Evolutionary conservation across 108 stramenopile genomes (phyloP).

Genomic region (Discostella pseudostelligera): DNA sequence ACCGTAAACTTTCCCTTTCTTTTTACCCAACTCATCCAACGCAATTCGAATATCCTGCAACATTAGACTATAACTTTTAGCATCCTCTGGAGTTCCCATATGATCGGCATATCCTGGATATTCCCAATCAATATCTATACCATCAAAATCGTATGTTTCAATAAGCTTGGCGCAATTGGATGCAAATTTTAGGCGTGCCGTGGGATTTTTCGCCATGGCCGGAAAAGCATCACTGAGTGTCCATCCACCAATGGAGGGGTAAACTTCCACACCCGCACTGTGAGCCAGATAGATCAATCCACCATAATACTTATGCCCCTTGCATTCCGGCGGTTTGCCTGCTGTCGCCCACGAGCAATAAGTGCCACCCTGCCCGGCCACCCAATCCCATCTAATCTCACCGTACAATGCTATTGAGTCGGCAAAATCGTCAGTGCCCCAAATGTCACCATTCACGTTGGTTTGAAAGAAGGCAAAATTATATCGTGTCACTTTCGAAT

Average conservation of each 20-base stretch:
- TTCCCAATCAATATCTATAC: slow-evolving; percentile 43
- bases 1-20: slow-evolving; percentile 30
- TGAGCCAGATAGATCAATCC: slow-evolving; percentile 35
- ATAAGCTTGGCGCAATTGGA: slow-evolving; percentile 35
- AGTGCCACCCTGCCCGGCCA: background rate
- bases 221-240: slow-evolving; percentile 30
- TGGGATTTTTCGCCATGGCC: slow-evolving; percentile 14
- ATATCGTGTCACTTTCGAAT: slow-evolving; percentile 26
- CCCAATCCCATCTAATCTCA: slow-evolving; percentile 5
- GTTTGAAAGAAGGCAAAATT: slow-evolving; percentile 52
- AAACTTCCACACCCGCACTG: slow-evolving; percentile 31
- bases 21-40: slow-evolving; percentile 26
- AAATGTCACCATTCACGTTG: slow-evolving; percentile 15
- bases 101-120: slow-evolving; percentile 42
- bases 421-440: slow-evolving; percentile 42
- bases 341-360: slow-evolving; percentile 27
- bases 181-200: slow-evolving; percentile 23
- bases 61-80: slow-evolving; percentile 27
- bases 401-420: slow-evolving; percentile 33
- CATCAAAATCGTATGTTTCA: slow-evolving; percentile 39
- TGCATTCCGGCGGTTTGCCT: slow-evolving; percentile 3
- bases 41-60: slow-evolving; percentile 26
- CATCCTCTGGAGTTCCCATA: slow-evolving; percentile 31
- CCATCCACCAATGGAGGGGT: slow-evolving; percentile 43
- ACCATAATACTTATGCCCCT: background rate